A percentile compares a stretch with the other conserved stretches of the same genome.
Evolutionary conservation across 306 rosid genomes (phyloP).

Genomic region (Astragalus glycyphyllos): DNA sequence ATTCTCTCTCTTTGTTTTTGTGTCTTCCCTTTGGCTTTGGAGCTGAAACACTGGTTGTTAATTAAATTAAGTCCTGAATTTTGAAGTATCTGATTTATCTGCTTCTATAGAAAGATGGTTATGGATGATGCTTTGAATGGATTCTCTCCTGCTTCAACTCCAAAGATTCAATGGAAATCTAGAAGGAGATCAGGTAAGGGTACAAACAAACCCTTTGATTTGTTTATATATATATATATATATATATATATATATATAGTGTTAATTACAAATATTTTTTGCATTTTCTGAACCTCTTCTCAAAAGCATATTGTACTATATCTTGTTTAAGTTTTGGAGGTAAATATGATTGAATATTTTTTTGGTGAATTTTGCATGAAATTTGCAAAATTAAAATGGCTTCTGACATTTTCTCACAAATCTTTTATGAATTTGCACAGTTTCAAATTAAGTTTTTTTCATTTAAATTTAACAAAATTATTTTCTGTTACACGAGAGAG

Average conservation of each 20-base stretch:
- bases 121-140: conserved; percentile 61
- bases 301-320: conserved; percentile 5
- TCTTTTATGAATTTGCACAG: background rate
- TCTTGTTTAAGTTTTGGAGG: background rate
- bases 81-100: background rate
- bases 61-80: background rate
- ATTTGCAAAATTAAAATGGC: conserved; percentile 1
- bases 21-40: background rate
- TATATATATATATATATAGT: background rate
- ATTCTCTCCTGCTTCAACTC: conserved; percentile 74
- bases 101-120: conserved; percentile 32
- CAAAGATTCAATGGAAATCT: conserved; percentile 82
- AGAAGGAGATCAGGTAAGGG: conserved; percentile 82
- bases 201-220: background rate
- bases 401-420: background rate
- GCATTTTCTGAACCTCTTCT: background rate
- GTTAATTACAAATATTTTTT: background rate
- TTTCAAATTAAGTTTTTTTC: background rate
- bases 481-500: conserved; percentile 13
- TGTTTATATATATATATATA: too few species aligned
- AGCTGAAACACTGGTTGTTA: background rate
- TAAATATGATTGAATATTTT: conserved; percentile 2
- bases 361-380: conserved; percentile 13
- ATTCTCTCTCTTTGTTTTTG: conserved; percentile 17
- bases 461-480: background rate